Evolutionary conservation across 164 flowering plant species (phyloP), one percentile per base, ranked within the genome.

Genomic region (Magnolia officinalis): DNA sequence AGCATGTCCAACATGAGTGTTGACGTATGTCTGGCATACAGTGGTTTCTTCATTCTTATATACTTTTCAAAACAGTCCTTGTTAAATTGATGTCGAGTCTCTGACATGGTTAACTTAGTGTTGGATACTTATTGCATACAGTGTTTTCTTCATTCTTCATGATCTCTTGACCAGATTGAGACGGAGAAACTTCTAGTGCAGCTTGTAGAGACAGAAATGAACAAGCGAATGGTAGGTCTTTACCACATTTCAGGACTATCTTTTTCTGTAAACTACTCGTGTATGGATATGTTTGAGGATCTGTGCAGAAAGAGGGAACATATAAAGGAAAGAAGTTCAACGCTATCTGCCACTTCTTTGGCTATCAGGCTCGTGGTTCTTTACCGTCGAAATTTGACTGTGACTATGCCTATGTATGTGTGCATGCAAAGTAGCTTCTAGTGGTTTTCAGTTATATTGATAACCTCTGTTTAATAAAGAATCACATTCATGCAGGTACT

Each of bases 321-420:
- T 94, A 96, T 85, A 96, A 88, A 80, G 99, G 99, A 77, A 94
- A 96, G 87, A 96, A 94, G 76, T 94, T 96, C 85, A 96, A 94
- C 85, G 98, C 96, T 1, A 96, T 96, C 78, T 96, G 98, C 87
- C 98, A 96, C 86, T 96, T 96, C 80, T 96, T 96, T 76, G 99
- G 99, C 73, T 96, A 96, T 79, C 99, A 96, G 82, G 99, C 99
- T 82, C 92, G 99, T 2, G 99, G 99, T 67, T 91, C 98, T 74
- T 79, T 96, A 70, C 99, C 99, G 55, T 94, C 99, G 77, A 96
- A 96, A 71, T 94, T 96, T 79, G 99, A 96, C 73, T 96, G 98
- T 77, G 99, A 96, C 85, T 96, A 92, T 86, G 98, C 98, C 75
- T 96, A 87, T 84, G 99, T 94, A 89, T 70, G 94, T 80, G 73